Evolutionary conservation across 108 stramenopile genomes (phyloP), one percentile per base, ranked within the genome.

Genomic region (Craspedostauros australis): DNA sequence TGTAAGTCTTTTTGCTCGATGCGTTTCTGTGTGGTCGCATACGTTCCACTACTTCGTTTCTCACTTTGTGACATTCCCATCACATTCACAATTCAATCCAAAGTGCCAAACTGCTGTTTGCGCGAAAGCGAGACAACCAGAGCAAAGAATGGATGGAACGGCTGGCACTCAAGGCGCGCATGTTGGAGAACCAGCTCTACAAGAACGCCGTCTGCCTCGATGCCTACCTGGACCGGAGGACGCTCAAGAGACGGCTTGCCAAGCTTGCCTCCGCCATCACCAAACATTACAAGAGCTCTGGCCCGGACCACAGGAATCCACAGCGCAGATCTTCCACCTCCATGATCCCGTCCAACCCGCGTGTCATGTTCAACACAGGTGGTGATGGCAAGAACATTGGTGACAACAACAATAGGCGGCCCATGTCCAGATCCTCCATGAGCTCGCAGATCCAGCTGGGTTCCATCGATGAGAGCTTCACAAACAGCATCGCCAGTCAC

Each of bases 111-210:
- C 25, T 68, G 5, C 43, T 68, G 24, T 33, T 46, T 39, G 45
- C 54, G 15, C 31, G 68, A 22, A 68, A 68, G 25, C 62, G 57
- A 39, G 34, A 33, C 8, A 30, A 31, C 23, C 54, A 47, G 2
- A 46, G 49, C 20, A 18, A 46, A 0, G 49, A 51, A 6, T 64
- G 53, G 57, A 16, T 71, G 15, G 46, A 66, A 15, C 50, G 60
- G 26, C 18, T 71, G 1, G 50, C 65, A 8, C 49, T 52, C 26
- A 66, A 71, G 40, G 70, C 62, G 11, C 43, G 57, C 2, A 57
- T 34, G 24, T 47, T 71, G 3, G 70, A 71, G 50, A 48, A 56
- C 9, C 57, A 64, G 27, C 44, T 71, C 4, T 71, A 71, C 43
- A 56, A 50, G 28, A 51, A 36, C 6, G 62, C 70, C 3, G 30